phyloP scores from a whole-genome alignment of 257 asterid genomes.

The Nicotiana tabacum region DNA sequence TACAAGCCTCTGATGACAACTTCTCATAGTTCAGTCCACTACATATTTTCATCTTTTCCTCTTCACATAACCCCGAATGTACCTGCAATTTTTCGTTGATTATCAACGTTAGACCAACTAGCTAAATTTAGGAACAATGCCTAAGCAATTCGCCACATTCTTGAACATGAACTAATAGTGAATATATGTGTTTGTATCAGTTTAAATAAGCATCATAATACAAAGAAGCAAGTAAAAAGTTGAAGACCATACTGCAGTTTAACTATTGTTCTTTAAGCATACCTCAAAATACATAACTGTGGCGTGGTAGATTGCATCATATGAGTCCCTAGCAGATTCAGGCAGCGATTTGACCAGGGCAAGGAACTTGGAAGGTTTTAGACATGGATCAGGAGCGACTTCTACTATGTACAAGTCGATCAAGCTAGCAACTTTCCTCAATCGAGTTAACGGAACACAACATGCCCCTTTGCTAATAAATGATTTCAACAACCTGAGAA shows the following conservation, averaged over 20 bases:
- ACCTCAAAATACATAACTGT: slow-evolving; percentile 69
- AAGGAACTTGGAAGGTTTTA: slow-evolving; percentile 61
- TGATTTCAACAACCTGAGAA: slow-evolving; percentile 51
- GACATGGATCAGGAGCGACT: slow-evolving; percentile 77
- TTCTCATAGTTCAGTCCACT: slow-evolving; percentile 56
- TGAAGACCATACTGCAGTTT: neutral
- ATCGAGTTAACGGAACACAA: slow-evolving; percentile 53
- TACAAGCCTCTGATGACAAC: slow-evolving; percentile 53
- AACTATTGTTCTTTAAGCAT: neutral
- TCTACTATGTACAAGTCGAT: slow-evolving; percentile 68
- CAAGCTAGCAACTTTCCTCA: slow-evolving; percentile 51
- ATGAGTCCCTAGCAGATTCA: slow-evolving; percentile 61
- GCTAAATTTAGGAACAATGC: neutral
- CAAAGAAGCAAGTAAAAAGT: neutral
- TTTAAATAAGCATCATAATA: neutral
- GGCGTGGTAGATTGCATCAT: slow-evolving; percentile 57
- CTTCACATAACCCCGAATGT: slow-evolving; percentile 60
- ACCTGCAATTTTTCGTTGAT: slow-evolving; percentile 37
- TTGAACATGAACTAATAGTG: neutral
- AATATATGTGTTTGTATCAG: neutral
- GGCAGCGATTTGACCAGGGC: slow-evolving; percentile 53
- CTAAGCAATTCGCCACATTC: neutral
- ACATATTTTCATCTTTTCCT: slow-evolving; percentile 53
- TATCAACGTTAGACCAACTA: neutral
- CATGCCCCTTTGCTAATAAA: slow-evolving; percentile 58